Percentiles rank a stretch among this genome's conserved stretches.
phyloP scores from a whole-genome alignment of 2,329 filamentous ascomycete genomes.

The Diaporthe vexans region DNA sequence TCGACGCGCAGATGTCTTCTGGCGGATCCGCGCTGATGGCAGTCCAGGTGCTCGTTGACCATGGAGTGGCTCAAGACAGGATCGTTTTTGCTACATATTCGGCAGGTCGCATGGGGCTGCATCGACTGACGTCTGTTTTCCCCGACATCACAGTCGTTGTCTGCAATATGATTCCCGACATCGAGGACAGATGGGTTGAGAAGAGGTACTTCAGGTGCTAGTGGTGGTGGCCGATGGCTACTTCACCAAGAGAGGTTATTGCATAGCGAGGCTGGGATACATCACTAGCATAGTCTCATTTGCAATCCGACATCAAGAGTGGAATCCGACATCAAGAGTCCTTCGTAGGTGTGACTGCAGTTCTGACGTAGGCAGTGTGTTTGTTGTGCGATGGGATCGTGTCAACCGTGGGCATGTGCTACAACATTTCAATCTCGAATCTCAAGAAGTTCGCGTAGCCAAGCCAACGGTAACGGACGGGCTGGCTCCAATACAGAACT shows the following conservation, averaged over 20 bases:
- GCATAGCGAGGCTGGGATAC: conserved; percentile 34
- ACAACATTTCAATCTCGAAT: neutral
- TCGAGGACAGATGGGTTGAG: conserved; percentile 92
- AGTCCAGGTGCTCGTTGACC: conserved; percentile 93
- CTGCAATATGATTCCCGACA: conserved; percentile 83
- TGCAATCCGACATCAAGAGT: neutral
- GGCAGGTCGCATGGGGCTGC: conserved; percentile 86
- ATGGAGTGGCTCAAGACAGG: conserved; percentile 85
- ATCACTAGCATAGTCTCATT: neutral
- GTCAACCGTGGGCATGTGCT: neutral
- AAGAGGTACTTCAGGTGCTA: conserved; percentile 91
- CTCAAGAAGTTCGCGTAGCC: neutral
- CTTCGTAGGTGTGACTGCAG: neutral
- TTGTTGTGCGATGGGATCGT: neutral
- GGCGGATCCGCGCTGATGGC: conserved; percentile 92
- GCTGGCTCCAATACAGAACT: neutral
- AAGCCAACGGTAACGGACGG: neutral
- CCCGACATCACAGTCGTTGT: conserved; percentile 90
- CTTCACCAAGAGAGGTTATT: conserved; percentile 8
- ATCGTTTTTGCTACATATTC: conserved; percentile 96
- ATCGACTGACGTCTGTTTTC: conserved; percentile 89
- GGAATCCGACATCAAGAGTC: neutral
- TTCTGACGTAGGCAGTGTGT: neutral
- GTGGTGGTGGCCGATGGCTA: conserved; percentile 40
- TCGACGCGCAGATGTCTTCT: conserved; percentile 95